phyloP scores from a whole-genome alignment of 2,329 filamentous ascomycete genomes.

The Fusarium incarnatum region DNA sequence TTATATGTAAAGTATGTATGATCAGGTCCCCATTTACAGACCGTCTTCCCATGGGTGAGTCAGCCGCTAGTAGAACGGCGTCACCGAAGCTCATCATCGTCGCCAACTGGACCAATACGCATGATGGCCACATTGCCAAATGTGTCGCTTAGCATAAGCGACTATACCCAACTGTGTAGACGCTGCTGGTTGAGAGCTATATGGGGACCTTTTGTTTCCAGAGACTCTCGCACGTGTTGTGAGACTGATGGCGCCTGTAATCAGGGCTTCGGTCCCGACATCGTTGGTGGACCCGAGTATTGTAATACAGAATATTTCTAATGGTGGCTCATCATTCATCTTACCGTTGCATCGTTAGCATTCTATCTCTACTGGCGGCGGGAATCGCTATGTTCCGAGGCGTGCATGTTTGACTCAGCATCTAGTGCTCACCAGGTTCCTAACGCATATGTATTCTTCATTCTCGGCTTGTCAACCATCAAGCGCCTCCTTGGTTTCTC shows the following conservation, averaged over 20 bases:
- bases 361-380: background rate
- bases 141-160: slow-evolving; percentile 25
- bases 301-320: slow-evolving; percentile 7
- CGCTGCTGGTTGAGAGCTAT: slow-evolving; percentile 13
- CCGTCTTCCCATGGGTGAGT: background rate
- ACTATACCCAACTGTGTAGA: background rate
- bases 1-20: slow-evolving; percentile 25
- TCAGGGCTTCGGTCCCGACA: background rate
- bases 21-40: slow-evolving; percentile 18
- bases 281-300: background rate
- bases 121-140: slow-evolving; percentile 27
- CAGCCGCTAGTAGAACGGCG: background rate
- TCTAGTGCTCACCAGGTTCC: background rate
- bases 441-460: slow-evolving; percentile 2
- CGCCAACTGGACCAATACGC: slow-evolving; percentile 24
- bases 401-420: slow-evolving; percentile 25
- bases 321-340: slow-evolving; percentile 15
- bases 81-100: slow-evolving; percentile 26
- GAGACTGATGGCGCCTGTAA: background rate
- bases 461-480: background rate
- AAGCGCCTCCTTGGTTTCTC: background rate
- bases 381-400: slow-evolving; percentile 1
- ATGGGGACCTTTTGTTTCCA: slow-evolving; percentile 5
- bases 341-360: slow-evolving; percentile 13
- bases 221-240: background rate